phyloP scores from a whole-genome alignment of 257 asterid species.

The Solanum raphanifolium region DNA sequence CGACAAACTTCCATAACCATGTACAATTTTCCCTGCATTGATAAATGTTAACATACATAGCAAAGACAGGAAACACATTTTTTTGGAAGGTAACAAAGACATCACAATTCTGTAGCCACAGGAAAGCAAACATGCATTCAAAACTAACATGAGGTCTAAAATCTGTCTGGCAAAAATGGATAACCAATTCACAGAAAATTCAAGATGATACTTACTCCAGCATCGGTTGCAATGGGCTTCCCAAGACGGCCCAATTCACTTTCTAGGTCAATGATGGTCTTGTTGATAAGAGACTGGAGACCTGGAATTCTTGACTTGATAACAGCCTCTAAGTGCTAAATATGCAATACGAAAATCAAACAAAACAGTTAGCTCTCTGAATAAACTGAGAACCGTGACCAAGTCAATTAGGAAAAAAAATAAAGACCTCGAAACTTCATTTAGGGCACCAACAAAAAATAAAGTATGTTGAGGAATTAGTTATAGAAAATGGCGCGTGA shows the following conservation, averaged over 20 bases:
- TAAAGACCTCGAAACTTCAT: neutral
- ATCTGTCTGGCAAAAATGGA: neutral
- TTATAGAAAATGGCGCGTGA: neutral
- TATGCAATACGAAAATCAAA: conserved; percentile 4
- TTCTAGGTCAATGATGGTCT: conserved; percentile 83
- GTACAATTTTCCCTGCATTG: conserved; percentile 84
- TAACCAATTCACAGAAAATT: neutral
- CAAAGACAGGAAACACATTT: neutral
- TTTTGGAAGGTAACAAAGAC: neutral
- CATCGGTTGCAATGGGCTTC: conserved; percentile 92
- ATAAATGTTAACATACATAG: conserved; percentile 4
- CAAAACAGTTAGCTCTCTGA: neutral
- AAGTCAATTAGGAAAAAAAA: neutral
- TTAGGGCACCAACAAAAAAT: neutral
- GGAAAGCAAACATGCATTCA: neutral
- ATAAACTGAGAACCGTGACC: neutral
- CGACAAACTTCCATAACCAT: conserved; percentile 98
- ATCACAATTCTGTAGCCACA: neutral
- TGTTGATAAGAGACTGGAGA: conserved; percentile 93
- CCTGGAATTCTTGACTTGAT: conserved; percentile 98
- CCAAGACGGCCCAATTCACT: conserved; percentile 88
- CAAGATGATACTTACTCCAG: conserved; percentile 61
- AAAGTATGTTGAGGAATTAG: neutral
- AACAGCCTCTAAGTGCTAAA: conserved; percentile 93
- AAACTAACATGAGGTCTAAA: neutral